Conservation (phyloP, 129 eudicot species). For the Escallonia herrerae region DNA sequence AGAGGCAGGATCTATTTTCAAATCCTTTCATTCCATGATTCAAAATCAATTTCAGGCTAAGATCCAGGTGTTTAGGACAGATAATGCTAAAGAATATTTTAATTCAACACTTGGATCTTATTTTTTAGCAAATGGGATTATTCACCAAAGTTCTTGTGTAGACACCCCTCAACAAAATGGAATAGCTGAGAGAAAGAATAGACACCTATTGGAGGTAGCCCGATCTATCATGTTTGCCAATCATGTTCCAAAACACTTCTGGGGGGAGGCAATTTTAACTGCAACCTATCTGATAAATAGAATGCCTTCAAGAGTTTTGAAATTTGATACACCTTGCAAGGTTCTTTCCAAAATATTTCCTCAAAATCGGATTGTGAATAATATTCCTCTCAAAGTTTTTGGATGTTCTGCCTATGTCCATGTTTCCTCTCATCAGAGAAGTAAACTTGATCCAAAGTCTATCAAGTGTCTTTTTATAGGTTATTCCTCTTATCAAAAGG, state of each 20-base stretch:
- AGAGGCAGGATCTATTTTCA: not conserved
- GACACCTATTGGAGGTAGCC: not conserved
- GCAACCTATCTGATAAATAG: not conserved
- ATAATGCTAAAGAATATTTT: not conserved
- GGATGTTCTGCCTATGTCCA: too few relatives aligned
- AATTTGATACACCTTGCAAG: too few relatives aligned
- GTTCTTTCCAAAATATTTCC: too few relatives aligned
- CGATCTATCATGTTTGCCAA: not conserved
- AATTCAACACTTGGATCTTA: not conserved
- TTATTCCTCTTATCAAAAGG: too few relatives aligned
- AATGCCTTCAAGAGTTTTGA: not conserved
- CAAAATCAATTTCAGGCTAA: not conserved
- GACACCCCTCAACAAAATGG: not conserved
- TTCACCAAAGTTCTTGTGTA: not conserved
- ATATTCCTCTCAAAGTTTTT: too few relatives aligned
- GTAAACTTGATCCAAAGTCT: too few relatives aligned
- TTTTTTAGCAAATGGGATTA: not conserved
- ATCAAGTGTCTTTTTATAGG: too few relatives aligned
- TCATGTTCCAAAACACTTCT: not conserved
- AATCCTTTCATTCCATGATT: not conserved
- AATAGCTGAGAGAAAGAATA: not conserved
- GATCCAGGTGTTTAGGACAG: too few relatives aligned
- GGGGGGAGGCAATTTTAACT: not conserved
- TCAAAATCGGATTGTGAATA: too few relatives aligned
- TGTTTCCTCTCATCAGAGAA: too few relatives aligned